Base-by-base conservation (phyloP, 768 basidiomycete species). In the Suillus subalutaceus region DNA sequence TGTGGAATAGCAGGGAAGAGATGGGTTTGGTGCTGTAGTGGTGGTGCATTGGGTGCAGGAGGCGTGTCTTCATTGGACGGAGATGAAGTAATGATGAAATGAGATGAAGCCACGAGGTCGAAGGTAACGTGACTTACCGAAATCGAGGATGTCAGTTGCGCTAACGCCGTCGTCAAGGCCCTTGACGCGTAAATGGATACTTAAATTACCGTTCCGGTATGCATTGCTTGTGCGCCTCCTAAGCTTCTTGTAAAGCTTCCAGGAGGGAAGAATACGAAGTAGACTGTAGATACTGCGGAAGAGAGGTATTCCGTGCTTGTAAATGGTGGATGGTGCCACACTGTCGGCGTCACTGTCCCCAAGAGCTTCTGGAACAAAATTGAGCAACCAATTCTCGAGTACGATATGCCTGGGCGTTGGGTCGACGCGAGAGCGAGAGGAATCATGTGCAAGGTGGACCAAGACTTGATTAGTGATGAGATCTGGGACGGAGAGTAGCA, bases 271-370 rank as follows among this genome's bases (percentile, higher is more conserved):
- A 32, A 92, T 82, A 63, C 91, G 84, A 56, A 94, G 82, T 52
- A 94, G 77, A 62, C 87, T 89, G 81, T 81, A 94, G 7, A 92
- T 73, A 72, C 90, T 91, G 60, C 93, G 85, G 80, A 94, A 94
- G 23, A 93, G 83, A 40, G 90, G 85, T 71, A 94, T 94, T 43
- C 90, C 88, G 70, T 93, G 89, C 77, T 94, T 94, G 84, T 94
- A 94, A 63, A 93, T 89, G 15, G 89, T 90, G 0, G 92, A 84
- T 43, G 90, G 86, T 16, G 88, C 85, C 46, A 90, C 81, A 66
- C 90, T 89, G 59, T 76, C 70, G 53, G 66, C 69, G 64, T 74
- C 74, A 55, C 74, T 71, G 57, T 74, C 70, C 15, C 68, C 63
- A n/a, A 69, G 67, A 12, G 65, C 26, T 50, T 64, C 63, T 55